phyloP scores from a whole-genome alignment of 1,139 yeast genomes.

The Pneumocystis jirovecii region DNA sequence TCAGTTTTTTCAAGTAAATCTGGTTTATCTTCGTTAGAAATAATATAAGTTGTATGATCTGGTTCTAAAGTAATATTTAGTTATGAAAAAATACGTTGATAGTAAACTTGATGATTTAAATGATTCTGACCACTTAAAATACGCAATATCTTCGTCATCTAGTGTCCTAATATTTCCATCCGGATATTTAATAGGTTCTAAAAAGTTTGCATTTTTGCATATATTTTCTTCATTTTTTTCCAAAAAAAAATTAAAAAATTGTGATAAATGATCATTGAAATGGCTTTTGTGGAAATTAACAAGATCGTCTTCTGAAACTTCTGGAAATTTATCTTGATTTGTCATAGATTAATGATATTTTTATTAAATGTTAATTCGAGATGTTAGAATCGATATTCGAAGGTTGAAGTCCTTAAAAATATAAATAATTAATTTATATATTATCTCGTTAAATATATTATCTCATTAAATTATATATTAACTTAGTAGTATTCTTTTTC shows the following conservation, averaged over 20 bases:
- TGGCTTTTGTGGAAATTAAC: not conserved
- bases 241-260: not conserved
- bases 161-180: conserved; percentile 19
- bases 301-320: not conserved
- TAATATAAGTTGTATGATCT: not conserved
- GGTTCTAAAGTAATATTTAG: not conserved
- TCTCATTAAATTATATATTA: not conserved
- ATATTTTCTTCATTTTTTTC: not conserved
- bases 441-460: too few species aligned
- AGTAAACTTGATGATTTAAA: not conserved
- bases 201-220: not conserved
- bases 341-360: not conserved
- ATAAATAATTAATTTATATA: not conserved
- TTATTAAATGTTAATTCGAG: not conserved
- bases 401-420: not conserved
- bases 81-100: not conserved
- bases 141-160: conserved; percentile 19
- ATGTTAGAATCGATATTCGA: not conserved
- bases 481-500: not conserved
- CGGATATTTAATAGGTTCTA: conserved; percentile 10
- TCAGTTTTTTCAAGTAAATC: not conserved
- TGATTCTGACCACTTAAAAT: conserved; percentile 18
- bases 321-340: not conserved
- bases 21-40: not conserved
- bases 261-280: not conserved